Conservation (phyloP, 2,329 filamentous ascomycete genomes). For the Exophiala alcalophila region DNA sequence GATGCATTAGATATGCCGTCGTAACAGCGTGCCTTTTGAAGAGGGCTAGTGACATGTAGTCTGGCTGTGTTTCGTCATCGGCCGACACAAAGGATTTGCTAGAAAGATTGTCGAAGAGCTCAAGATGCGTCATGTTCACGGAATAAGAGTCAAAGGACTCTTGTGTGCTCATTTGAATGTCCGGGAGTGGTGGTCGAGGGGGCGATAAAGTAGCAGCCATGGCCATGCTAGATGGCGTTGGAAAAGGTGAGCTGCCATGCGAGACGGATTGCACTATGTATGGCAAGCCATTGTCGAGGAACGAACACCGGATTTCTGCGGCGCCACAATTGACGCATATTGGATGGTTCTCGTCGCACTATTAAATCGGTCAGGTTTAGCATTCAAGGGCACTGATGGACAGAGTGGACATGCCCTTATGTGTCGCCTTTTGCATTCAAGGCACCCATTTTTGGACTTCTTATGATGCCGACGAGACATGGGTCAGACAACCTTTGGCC, state of each 20-base stretch:
- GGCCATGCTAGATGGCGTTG: not conserved
- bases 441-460: conserved; percentile 42
- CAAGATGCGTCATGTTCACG: conserved; percentile 35
- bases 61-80: conserved; percentile 29
- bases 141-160: conserved; percentile 8
- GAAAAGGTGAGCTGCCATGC: not conserved
- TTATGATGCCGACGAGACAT: conserved; percentile 34
- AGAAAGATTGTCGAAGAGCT: conserved; percentile 33
- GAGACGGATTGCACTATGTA: conserved; percentile 2
- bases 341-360: conserved; percentile 38
- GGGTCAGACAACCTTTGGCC: too few relatives aligned
- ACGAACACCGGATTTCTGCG: conserved; percentile 26
- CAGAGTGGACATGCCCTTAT: conserved; percentile 39
- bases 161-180: not conserved
- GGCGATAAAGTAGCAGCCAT: conserved; percentile 2
- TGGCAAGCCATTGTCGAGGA: conserved; percentile 7
- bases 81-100: conserved; percentile 18
- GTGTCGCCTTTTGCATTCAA: conserved; percentile 41
- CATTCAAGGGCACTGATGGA: conserved; percentile 32
- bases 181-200: not conserved
- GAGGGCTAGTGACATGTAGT: conserved; percentile 2
- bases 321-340: conserved; percentile 36
- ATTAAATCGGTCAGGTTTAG: not conserved
- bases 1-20: conserved; percentile 30
- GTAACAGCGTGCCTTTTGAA: conserved; percentile 35